Evolutionary conservation across 139 green algal species (phyloP), one percentile per base, ranked within the genome.

Genomic region (Chlorella sp.): DNA sequence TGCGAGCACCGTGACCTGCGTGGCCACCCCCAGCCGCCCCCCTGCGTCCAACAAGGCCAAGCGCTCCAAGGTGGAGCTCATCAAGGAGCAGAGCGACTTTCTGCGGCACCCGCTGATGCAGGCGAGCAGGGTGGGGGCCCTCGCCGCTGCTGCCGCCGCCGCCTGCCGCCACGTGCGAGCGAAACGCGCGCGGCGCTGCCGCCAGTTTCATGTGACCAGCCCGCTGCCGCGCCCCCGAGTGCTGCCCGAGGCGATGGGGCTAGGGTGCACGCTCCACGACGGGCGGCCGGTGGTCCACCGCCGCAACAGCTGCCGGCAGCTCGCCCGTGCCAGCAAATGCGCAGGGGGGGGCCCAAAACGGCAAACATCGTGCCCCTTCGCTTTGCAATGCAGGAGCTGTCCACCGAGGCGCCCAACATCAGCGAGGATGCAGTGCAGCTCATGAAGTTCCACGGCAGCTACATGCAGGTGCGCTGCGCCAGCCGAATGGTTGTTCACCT

Each of bases 361-460:
- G n/a, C n/a, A n/a, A n/a, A n/a, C n/a, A n/a, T n/a, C n/a, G 65
- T 51, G 38, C 38, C 7, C 38, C 69, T 32, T 28, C 67, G 8
- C 30, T 13, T 34, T 11, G 14, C 46, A 0, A 4, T 43, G 60
- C 77, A 84, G 79, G 79, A 84, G 79, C 79, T 84, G 64, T 67
- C 75, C 38, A 84, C 79, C 5, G 79, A 84, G 28, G 93, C 92
- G 20, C 90, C 94, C 13, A 94, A 88, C 86, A 98, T 99, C 89
- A 94, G 73, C 77, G 96, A 98, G 88, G 93, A 96, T 2, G 90
- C 95, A 14, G 87, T 95, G 86, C 97, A 99, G 94, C 93, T 99
- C 14, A 99, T 99, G 93, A 99, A 99, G 93, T 99, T 99, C 85
- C 97, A 99, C 87, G 97, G 97, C 72, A 96, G 88, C 84, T 99